These are phyloP conservation scores for Colletotrichum neosansevieriae DNA, from an alignment of 2,329 filamentous ascomycete species.

Conservation along the genomic window DNA sequence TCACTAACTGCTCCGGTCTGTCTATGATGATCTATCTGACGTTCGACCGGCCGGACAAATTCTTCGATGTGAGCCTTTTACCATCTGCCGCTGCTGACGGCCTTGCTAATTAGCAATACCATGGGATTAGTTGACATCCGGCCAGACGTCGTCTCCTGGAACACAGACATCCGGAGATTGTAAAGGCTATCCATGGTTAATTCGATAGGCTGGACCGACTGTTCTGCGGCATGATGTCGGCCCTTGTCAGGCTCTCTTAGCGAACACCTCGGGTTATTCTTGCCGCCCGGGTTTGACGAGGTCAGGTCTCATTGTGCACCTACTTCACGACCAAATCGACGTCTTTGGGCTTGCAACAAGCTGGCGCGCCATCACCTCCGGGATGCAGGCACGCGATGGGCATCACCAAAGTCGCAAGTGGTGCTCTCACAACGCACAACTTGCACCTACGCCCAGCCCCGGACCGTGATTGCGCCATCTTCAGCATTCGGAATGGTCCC, in stretches of 20 bases:
- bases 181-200: constrained; percentile 62
- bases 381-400: no score
- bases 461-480: constrained; percentile 71
- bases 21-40: no score
- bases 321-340: no score
- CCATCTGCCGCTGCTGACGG: not conserved
- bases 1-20: no score
- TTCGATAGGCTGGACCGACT: constrained; percentile 68
- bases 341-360: no score
- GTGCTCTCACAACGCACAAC: no score
- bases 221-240: constrained; percentile 69
- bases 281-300: constrained; percentile 64
- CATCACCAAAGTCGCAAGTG: no score
- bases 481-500: constrained; percentile 67
- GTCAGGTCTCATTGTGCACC: constrained; percentile 63
- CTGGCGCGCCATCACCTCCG: no score
- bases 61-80: constrained; percentile 46
- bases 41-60: constrained; percentile 47
- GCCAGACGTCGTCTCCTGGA: constrained; percentile 70
- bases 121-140: constrained; percentile 67
- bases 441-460: constrained; percentile 68
- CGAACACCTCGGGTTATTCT: constrained; percentile 59
- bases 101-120: not conserved
- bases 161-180: constrained; percentile 69
- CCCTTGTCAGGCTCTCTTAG: constrained; percentile 67